Evolutionary conservation across 352 stramenopile species (phyloP), one percentile per base, ranked within the genome.

Genomic region (Blastocystis sp.): DNA sequence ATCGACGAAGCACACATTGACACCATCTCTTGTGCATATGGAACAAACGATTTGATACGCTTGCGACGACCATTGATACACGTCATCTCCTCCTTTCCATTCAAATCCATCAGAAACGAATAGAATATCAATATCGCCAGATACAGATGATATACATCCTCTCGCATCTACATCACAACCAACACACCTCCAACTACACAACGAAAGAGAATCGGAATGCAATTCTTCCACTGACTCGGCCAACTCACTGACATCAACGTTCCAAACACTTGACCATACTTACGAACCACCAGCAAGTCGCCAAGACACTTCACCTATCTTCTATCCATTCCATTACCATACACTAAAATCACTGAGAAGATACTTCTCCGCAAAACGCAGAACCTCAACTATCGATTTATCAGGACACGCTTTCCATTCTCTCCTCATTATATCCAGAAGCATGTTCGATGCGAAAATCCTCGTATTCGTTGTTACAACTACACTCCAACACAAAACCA

Each of bases 201-300:
- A 21, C 44, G 14, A 9, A 29, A 18, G 29, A 81, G 9, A 2
- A 27, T 44, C 14, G 36, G 24, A 63, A 81, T 63, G 34, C 69
- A 65, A 48, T 4, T 48, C n/a, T 81, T 81, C 69, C 69, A 81
- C 24, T 81, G 69, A 65, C 69, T 81, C 27, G 69, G 69, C 69
- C 69, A 81, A n/a, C 69, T 46, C 42, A 27, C 48, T 3, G 69
- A 63, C 69, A 81, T 81, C 8, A 51, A 48, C 9, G 46, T 65
- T 21, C 24, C 69, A 61, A 51, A 64, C 46, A 81, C 3, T 16
- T 81, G 69, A 27, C 44, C 42, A 64, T 63, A 81, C 32, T 81
- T 81, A 21, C 49, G 32, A 18, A 81, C 46, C 9, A 81, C 24
- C 18, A 40, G 29, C 21, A 64, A 38, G 56, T 81, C 44, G 7